phyloP scores from a whole-genome alignment of 164 flowering plant genomes.

The Kalanchoe fedtschenkoi region DNA sequence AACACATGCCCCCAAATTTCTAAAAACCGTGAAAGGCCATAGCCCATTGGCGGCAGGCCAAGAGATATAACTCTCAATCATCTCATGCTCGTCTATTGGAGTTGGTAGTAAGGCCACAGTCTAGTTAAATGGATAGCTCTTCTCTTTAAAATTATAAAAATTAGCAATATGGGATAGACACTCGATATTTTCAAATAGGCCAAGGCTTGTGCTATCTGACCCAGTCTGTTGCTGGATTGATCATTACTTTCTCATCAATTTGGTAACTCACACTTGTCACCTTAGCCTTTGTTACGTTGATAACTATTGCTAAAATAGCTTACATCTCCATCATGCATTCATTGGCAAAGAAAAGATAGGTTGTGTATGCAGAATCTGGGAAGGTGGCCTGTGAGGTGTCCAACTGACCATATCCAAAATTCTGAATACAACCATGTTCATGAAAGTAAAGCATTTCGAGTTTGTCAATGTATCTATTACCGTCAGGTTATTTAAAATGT shows the following conservation, averaged over 20 bases:
- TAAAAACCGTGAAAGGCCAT: no score
- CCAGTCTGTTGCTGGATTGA: conserved; percentile 50
- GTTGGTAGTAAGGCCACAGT: no score
- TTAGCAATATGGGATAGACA: no score
- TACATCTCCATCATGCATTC: conserved; percentile 53
- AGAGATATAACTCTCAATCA: no score
- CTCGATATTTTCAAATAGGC: conserved; percentile 49
- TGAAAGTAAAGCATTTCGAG: background rate
- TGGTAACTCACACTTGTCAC: conserved; percentile 72
- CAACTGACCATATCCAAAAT: background rate
- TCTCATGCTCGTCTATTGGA: no score
- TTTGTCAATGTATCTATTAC: conserved; percentile 3
- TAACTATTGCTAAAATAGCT: conserved; percentile 52
- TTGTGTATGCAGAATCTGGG: conserved; percentile 65
- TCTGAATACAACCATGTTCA: background rate
- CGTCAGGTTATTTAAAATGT: conserved; percentile 58
- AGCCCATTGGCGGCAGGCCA: no score
- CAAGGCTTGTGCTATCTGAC: conserved; percentile 52
- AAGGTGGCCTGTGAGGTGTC: conserved; percentile 65
- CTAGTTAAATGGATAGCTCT: no score
- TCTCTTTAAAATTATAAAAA: no score
- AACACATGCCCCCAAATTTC: no score
- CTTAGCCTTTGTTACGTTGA: conserved; percentile 56
- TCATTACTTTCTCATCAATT: conserved; percentile 44
- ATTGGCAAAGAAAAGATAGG: conserved; percentile 52